Evolutionary conservation across 257 asterid genomes (phyloP).

Genomic region (Henckelia pumila): DNA sequence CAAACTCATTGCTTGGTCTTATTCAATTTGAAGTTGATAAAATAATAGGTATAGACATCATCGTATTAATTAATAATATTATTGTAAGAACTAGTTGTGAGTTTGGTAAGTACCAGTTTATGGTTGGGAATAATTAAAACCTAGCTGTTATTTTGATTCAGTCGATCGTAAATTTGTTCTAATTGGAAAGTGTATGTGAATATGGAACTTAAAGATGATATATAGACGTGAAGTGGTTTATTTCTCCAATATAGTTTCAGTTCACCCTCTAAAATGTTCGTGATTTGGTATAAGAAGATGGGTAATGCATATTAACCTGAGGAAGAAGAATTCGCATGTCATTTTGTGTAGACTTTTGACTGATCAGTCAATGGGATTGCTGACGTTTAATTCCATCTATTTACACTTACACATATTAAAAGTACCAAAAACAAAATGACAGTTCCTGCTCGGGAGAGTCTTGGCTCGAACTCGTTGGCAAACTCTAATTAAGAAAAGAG

Average conservation of each 20-base stretch:
- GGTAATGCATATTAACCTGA: neutral
- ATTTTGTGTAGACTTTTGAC: neutral
- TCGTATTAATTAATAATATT: neutral
- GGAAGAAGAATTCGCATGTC: neutral
- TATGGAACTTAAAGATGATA: neutral
- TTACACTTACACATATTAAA: neutral
- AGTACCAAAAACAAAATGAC: neutral
- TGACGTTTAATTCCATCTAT: neutral
- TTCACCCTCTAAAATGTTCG: neutral
- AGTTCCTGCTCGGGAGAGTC: neutral
- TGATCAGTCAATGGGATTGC: neutral
- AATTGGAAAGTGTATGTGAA: neutral
- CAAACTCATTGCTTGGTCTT: constrained; percentile 13
- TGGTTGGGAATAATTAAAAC: neutral
- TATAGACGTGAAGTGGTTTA: neutral
- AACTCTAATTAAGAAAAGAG: too few species aligned
- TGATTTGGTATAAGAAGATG: too few species aligned
- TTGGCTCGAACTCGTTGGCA: neutral
- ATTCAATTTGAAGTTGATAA: neutral
- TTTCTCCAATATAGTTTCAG: neutral
- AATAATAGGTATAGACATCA: neutral
- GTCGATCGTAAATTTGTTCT: neutral
- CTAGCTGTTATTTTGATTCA: neutral
- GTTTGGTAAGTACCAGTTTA: neutral
- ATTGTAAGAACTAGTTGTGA: constrained; percentile 1